Conservation (phyloP, 345 rosid species). For the Triadica sebifera region DNA sequence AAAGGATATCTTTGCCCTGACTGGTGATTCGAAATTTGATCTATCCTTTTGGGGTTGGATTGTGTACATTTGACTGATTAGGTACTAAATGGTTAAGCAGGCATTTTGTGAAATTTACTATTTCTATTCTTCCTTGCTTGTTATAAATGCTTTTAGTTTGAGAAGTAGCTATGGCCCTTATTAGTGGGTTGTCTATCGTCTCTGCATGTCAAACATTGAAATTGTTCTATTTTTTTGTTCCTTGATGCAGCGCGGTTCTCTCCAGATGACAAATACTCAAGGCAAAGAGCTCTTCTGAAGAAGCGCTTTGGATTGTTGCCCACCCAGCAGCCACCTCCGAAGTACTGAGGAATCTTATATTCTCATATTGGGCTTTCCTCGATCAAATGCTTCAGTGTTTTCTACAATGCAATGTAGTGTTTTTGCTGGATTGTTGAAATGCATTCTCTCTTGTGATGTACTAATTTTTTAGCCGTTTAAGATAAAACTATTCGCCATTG, state of each 20-base stretch:
- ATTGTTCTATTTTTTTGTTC: not conserved
- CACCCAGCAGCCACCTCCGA: slow-evolving; percentile 61
- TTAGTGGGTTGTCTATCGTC: not conserved
- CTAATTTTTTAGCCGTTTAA: too few relatives aligned
- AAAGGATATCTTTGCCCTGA: not conserved
- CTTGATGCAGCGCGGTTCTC: slow-evolving; percentile 71
- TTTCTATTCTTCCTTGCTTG: not conserved
- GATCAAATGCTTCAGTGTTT: not conserved
- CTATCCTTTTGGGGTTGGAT: not conserved
- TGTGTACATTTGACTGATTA: not conserved
- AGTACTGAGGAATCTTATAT: slow-evolving; percentile 39
- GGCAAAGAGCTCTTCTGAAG: slow-evolving; percentile 73
- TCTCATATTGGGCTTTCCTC: slow-evolving; percentile 8
- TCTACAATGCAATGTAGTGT: slow-evolving; percentile 1
- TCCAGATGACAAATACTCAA: slow-evolving; percentile 80
- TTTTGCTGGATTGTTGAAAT: not conserved
- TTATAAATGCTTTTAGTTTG: not conserved
- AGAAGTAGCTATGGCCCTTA: too few relatives aligned
- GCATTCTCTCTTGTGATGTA: not conserved
- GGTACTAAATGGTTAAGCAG: not conserved
- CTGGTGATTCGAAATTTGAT: not conserved
- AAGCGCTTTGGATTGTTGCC: slow-evolving; percentile 81
- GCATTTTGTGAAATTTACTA: not conserved
- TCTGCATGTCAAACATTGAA: not conserved
- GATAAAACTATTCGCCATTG: too few relatives aligned